A percentile compares a stretch with the other conserved stretches of the same genome.
These are phyloP conservation scores for Panicum virgatum DNA, from an alignment of 202 grass and related monocot genomes.

Conservation along the genomic window DNA sequence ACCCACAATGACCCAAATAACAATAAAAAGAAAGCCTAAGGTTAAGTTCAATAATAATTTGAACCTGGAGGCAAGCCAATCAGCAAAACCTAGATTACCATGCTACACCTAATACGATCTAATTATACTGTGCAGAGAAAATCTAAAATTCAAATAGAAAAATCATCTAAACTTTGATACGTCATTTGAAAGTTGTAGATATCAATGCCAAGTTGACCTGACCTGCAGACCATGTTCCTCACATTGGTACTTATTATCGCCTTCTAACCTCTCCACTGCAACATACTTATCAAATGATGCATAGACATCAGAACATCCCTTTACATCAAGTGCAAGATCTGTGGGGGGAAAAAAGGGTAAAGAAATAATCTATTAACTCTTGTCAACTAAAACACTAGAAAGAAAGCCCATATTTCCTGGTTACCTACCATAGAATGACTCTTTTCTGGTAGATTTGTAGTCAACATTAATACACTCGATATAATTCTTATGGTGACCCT, in stretches of 20 bases:
- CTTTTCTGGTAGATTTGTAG: conserved; percentile 75
- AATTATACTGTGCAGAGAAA: neutral
- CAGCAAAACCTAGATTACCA: conserved; percentile 11
- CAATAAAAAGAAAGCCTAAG: neutral
- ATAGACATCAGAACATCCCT: conserved; percentile 77
- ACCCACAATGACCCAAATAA: neutral
- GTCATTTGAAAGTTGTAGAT: neutral
- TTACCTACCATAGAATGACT: conserved; percentile 77
- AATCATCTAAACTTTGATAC: neutral
- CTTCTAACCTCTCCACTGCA: conserved; percentile 71
- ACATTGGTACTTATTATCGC: conserved; percentile 81
- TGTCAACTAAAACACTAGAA: conserved; percentile 18
- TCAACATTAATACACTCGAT: conserved; percentile 80
- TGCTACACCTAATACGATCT: conserved; percentile 14
- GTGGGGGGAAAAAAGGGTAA: conserved; percentile 17
- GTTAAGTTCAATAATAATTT: neutral
- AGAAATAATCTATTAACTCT: neutral
- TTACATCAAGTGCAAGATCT: conserved; percentile 84
- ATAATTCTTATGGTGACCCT: conserved; percentile 88
- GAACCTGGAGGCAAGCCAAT: neutral
- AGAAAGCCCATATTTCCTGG: conserved; percentile 24
- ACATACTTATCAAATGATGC: conserved; percentile 89
- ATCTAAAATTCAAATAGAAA: neutral
- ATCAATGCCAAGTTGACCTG: conserved; percentile 31
- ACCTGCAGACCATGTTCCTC: conserved; percentile 82